These are phyloP conservation scores for Aspergillus viridinutans DNA, from an alignment of 2,329 filamentous ascomycete species.

Conservation along the genomic window DNA sequence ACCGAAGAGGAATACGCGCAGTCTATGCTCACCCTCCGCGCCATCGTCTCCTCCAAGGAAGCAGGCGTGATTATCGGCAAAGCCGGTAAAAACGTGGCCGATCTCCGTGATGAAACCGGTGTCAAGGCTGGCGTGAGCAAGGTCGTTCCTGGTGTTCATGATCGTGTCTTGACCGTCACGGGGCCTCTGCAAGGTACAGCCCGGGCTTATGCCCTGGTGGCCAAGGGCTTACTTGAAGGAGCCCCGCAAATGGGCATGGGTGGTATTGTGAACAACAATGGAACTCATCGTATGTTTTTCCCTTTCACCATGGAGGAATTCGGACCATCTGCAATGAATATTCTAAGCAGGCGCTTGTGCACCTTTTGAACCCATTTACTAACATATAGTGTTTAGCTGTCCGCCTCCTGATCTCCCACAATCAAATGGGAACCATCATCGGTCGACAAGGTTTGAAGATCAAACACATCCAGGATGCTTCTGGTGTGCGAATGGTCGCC, in stretches of 20 bases:
- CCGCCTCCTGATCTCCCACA: conserved; percentile 97
- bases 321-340: neutral
- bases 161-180: conserved; percentile 93
- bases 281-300: conserved; percentile 83
- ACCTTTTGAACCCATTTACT: conserved; percentile 8
- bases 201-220: conserved; percentile 89
- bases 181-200: conserved; percentile 84
- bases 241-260: conserved; percentile 96
- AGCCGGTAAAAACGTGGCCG: conserved; percentile 95
- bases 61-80: conserved; percentile 99
- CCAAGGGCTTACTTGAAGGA: conserved; percentile 84
- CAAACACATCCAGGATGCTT: conserved; percentile 97
- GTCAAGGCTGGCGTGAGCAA: conserved; percentile 98
- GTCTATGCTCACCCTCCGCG: conserved; percentile 86
- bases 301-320: neutral
- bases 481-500: conserved; percentile 96
- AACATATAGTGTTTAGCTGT: conserved; percentile 59
- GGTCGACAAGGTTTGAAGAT: conserved; percentile 95
- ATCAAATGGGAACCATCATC: conserved; percentile 99
- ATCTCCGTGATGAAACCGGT: conserved; percentile 93
- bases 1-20: conserved; percentile 96
- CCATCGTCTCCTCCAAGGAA: conserved; percentile 98
- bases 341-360: neutral
- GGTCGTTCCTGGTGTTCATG: conserved; percentile 94
- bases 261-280: conserved; percentile 77